Base-by-base conservation (phyloP, 192 early-diverging fungal genomes). In the Umbelopsis sp. region DNA sequence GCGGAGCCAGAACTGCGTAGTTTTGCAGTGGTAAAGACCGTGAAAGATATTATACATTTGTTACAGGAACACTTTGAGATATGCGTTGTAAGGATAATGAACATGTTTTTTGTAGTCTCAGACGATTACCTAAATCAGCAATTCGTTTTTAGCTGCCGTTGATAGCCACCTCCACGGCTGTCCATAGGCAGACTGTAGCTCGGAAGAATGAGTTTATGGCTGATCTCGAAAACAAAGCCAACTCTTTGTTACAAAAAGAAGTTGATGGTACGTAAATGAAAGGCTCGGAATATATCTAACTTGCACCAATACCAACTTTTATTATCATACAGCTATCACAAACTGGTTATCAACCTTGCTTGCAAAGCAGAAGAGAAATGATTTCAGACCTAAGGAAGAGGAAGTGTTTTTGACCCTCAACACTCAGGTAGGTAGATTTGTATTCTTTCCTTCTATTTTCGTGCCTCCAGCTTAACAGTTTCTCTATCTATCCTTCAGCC, bases 371-470 rank as follows among this genome's bases (percentile, higher is more conserved):
- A 95, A 93, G 73, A 92, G 92, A 62, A 81, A 84, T n/a, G 97
- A 99, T 71, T 99, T 94, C 73, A 87, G 88, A 44, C 94, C 95
- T 21, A 94, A 91, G 71, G 96, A 98, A 69, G 96, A 96, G 49
- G 88, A 91, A 70, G 84, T 89, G 22, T 82, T 91, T 67, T 81
- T 91, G 71, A 88, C 88, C 56, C 71, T 88, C 69, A 89, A 88
- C 45, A 94, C 92, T 32, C 29, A 43, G 76, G 79, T 82, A 78
- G 11, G 69, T 0, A 41, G 0, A 24, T 22, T 4, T 51, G 31
- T 51, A 7, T 50, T 22, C 52, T 8, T n/a, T 14, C 56, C 56
- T 34, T 6, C 32, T 0, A 22, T 11, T 16, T 20, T 36, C 31
- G 1, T 70, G 16, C 11, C 49, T 6, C 17, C 4, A n/a, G 12